Evolutionary conservation across 73 alveolate species (phyloP).

Genomic region (Tetrahymena malaccensis): DNA sequence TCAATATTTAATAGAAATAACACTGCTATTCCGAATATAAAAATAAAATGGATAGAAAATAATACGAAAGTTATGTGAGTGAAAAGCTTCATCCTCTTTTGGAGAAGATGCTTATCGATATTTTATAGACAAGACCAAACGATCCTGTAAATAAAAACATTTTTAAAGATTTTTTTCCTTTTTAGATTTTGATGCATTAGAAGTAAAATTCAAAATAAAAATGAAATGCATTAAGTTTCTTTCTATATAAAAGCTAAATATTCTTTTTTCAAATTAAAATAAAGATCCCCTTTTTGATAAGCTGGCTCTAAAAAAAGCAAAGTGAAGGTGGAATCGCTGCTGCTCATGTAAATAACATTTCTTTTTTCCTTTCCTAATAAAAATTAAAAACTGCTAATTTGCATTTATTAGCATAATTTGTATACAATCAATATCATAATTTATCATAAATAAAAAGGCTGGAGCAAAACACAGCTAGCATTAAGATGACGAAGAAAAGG

Average conservation of each 20-base stretch:
- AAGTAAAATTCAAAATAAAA: background rate
- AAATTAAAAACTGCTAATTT: background rate
- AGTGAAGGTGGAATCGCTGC: background rate
- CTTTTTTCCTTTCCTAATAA: background rate
- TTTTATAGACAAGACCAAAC: background rate
- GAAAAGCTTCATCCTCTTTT: background rate
- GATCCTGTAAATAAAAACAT: background rate
- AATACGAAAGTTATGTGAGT: background rate
- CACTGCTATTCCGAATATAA: background rate
- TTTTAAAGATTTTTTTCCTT: background rate
- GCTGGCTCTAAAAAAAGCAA: background rate
- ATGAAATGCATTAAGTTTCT: background rate
- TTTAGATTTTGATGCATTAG: background rate
- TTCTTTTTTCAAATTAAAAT: background rate
- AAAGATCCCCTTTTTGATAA: background rate
- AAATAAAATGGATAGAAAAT: background rate
- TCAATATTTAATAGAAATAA: background rate
- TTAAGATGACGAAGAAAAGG: background rate
- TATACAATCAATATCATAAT: background rate
- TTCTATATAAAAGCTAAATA: background rate
- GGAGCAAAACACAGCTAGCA: background rate
- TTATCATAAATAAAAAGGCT: background rate
- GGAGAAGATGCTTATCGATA: background rate
- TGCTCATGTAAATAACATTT: background rate
- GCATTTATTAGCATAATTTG: background rate